Percentiles rank a stretch among this genome's conserved stretches.
Evolutionary conservation across 352 stramenopile genomes (phyloP).

Genomic region (Pythium dissimile): DNA sequence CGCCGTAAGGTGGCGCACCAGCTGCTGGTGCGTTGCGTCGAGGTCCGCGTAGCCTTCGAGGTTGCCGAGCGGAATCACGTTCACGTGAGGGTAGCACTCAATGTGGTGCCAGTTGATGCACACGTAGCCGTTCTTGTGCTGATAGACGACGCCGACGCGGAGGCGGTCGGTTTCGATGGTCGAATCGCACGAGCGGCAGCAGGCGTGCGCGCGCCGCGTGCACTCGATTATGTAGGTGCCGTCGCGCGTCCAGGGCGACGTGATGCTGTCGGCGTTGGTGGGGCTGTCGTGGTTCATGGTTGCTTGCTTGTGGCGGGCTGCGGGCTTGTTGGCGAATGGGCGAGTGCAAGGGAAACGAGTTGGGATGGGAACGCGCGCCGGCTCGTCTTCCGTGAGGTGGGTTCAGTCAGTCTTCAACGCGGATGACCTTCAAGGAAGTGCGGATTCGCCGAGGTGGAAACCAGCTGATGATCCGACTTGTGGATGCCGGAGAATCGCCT

Average conservation of each 20-base stretch:
- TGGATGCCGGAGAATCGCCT: constrained; percentile 2
- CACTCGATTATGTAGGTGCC: constrained; percentile 80
- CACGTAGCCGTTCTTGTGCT: constrained; percentile 78
- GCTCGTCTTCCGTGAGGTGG: constrained; percentile 8
- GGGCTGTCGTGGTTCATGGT: constrained; percentile 24
- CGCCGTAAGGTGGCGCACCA: constrained; percentile 29
- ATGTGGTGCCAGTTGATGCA: constrained; percentile 87
- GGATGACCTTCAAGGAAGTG: neutral
- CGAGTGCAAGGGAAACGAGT: too few species aligned
- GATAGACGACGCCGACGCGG: constrained; percentile 74
- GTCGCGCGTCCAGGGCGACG: constrained; percentile 72
- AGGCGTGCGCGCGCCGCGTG: constrained; percentile 60
- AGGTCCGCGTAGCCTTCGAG: constrained; percentile 75
- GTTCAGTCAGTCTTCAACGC: constrained; percentile 1
- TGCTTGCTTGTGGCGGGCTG: neutral
- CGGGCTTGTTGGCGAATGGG: constrained; percentile 5
- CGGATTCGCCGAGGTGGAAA: constrained; percentile 1
- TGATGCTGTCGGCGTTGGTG: constrained; percentile 24
- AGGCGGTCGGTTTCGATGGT: constrained; percentile 64
- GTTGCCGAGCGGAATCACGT: constrained; percentile 51
- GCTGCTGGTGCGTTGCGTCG: constrained; percentile 44
- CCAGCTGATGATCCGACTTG: neutral
- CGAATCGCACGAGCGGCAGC: constrained; percentile 71
- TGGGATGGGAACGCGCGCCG: neutral
- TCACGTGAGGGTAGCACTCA: constrained; percentile 66